phyloP scores from a whole-genome alignment of 176 grass and related monocot species.

The Lolium multiflorum region DNA sequence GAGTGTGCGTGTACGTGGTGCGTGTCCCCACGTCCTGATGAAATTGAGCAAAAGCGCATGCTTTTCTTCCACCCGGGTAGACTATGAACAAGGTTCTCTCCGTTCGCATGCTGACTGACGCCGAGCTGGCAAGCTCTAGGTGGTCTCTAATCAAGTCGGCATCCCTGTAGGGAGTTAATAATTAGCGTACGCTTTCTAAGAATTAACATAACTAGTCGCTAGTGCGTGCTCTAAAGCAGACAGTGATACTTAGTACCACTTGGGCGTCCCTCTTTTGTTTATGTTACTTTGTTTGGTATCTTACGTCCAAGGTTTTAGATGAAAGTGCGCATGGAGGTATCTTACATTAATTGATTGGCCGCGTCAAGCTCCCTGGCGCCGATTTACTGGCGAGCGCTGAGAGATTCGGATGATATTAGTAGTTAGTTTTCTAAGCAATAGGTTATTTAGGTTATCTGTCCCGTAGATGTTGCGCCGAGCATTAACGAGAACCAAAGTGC shows the following conservation, averaged over 20 bases:
- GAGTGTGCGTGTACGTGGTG: neutral
- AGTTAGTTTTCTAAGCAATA: neutral
- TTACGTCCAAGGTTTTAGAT: neutral
- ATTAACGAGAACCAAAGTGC: too few species aligned
- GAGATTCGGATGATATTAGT: neutral
- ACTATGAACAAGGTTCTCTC: neutral
- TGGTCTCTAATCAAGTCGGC: neutral
- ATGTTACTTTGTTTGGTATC: neutral
- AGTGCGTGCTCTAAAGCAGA: neutral
- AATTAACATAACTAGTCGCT: neutral
- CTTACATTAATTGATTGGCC: neutral
- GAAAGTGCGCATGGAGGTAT: neutral
- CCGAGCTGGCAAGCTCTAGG: neutral
- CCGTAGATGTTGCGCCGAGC: neutral
- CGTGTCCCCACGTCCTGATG: neutral
- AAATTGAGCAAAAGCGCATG: neutral
- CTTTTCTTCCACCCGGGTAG: neutral
- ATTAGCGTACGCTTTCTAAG: neutral
- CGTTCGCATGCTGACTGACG: neutral
- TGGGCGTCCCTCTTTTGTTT: neutral
- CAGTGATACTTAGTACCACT: neutral
- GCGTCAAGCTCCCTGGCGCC: neutral
- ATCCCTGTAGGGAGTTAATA: neutral
- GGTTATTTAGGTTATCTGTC: neutral
- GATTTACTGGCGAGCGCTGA: neutral